Evolutionary conservation across 441 rosid genomes (phyloP), one percentile per base, ranked within the genome.

Genomic region (Jatropha podagrica): DNA sequence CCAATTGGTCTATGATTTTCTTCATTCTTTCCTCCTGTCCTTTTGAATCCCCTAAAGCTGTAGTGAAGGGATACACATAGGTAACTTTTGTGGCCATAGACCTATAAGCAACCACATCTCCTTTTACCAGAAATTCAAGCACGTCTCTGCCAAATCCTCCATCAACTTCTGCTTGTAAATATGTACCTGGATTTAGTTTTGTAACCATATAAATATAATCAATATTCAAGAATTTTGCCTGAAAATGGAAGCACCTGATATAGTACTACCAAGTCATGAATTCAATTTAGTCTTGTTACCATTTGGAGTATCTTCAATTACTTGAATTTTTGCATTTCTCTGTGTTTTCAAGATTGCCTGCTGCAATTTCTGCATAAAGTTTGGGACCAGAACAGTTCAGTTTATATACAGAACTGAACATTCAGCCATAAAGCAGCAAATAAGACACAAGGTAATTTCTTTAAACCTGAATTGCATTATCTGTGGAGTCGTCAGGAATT

Each of bases 11-110:
- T 0, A 85, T 0, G 40, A 93, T 84, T 69, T 84, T 87, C 91
- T 88, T 86, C 91, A 93, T 74, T 74, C 92, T 88, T 83, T 89
- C 95, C 75, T 87, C 85, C 77, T 91, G 95, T 65, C 97, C 97
- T 73, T 88, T 89, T 0, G 97, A 91, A 76, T 95, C 96, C 42
- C 97, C 97, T 7, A 92, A 84, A 37, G 97, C 95, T 56, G 99
- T 91, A 4, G 97, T 89, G 83, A 95, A 95, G 0, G 99, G 99
- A 78, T 95, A 95, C 15, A 95, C 83, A 84, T 87, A 92, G 9
- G 97, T 92, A 11, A 90, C 96, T 76, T 90, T 92, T 55, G 86
- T 84, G 64, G 97, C 96, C 97, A 89, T 89, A 14, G 76, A 77
- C 80, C 98, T 87, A 41, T 88, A 92, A 65, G 89, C 80, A 78